phyloP scores from a whole-genome alignment of 768 basidiomycete species.

The Agaricus blazei region DNA sequence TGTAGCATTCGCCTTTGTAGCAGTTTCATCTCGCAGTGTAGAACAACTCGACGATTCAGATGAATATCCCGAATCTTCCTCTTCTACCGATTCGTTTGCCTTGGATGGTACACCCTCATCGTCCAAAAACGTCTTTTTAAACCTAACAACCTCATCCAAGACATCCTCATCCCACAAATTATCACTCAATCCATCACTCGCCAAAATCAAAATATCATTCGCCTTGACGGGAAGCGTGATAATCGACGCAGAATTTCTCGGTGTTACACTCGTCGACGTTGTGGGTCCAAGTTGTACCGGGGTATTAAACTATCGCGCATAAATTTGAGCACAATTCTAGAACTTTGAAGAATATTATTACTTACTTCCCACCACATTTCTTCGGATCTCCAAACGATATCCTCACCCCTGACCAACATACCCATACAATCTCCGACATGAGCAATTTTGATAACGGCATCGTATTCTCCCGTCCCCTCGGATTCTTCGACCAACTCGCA shows the following conservation, averaged over 20 bases:
- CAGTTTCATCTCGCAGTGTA: not conserved
- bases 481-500: conserved; percentile 5
- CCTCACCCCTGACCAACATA: conserved; percentile 74
- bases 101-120: not conserved
- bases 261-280: conserved; percentile 19
- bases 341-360: conserved; percentile 9
- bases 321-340: too few species aligned
- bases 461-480: conserved; percentile 18
- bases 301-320: conserved; percentile 29
- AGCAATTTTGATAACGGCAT: conserved; percentile 73
- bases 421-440: conserved; percentile 88
- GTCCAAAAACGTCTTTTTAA: conserved; percentile 27
- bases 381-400: conserved; percentile 79
- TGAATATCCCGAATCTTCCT: conserved; percentile 1
- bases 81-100: not conserved
- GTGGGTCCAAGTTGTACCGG: conserved; percentile 42
- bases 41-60: conserved; percentile 4
- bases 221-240: conserved; percentile 64
- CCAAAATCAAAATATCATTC: conserved; percentile 76
- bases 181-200: conserved; percentile 78
- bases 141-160: conserved; percentile 70
- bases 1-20: not conserved
- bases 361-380: conserved; percentile 90
- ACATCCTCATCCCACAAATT: conserved; percentile 89
- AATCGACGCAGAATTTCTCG: conserved; percentile 54